These are phyloP conservation scores for Stemphylium lycopersici DNA, from an alignment of 2,329 filamentous ascomycete species.

Conservation along the genomic window DNA sequence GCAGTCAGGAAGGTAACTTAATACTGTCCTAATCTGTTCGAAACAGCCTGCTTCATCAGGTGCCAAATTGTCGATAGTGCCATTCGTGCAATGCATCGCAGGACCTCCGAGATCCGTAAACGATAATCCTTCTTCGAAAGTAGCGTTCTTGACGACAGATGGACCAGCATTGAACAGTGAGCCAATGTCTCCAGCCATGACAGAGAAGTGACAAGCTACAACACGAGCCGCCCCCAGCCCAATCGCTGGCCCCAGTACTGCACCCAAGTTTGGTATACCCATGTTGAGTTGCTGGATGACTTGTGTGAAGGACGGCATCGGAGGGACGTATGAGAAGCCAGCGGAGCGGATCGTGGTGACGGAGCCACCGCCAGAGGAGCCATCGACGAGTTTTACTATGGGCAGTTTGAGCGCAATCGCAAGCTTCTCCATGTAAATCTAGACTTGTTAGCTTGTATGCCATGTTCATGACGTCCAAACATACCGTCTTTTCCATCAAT, in stretches of 20 bases:
- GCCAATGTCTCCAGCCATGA: conserved; percentile 69
- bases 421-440: conserved; percentile 66
- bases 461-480: not conserved
- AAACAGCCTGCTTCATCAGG: conserved; percentile 66
- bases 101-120: conserved; percentile 67
- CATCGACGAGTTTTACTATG: conserved; percentile 69
- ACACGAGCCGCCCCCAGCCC: conserved; percentile 68
- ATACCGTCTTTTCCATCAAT: conserved; percentile 61
- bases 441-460: conserved; percentile 17
- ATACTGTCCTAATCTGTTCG: conserved; percentile 63
- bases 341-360: conserved; percentile 64
- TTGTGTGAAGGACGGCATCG: conserved; percentile 59
- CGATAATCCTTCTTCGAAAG: conserved; percentile 67
- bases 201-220: conserved; percentile 67
- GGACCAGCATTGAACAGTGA: conserved; percentile 69
- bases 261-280: conserved; percentile 69
- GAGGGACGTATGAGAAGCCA: conserved; percentile 66
- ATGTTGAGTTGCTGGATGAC: conserved; percentile 65
- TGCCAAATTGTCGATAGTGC: conserved; percentile 70
- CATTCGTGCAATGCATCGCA: conserved; percentile 67
- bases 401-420: conserved; percentile 63
- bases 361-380: conserved; percentile 66
- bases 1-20: conserved; percentile 64
- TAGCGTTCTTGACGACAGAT: conserved; percentile 66
- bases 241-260: conserved; percentile 68